Evolutionary conservation across 208 protist genomes (phyloP).

Genomic region (Trypanosoma avium): DNA sequence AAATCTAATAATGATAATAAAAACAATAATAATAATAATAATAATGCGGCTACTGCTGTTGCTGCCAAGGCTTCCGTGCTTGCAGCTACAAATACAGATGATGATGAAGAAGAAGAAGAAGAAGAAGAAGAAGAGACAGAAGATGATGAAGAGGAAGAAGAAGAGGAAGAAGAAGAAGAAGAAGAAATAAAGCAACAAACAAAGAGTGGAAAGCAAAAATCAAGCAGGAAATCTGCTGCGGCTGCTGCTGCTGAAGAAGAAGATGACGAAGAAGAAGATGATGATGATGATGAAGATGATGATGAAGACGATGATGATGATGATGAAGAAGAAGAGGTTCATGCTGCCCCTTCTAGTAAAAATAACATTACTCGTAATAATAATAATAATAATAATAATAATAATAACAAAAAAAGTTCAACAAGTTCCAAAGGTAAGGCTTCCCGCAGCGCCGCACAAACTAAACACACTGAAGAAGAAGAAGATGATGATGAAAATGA

Average conservation of each 20-base stretch:
- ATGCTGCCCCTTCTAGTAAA: neutral
- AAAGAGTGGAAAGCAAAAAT: slow-evolving; percentile 25
- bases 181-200: slow-evolving; percentile 22
- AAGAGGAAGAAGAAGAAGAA: slow-evolving; percentile 16
- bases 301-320: slow-evolving; percentile 22
- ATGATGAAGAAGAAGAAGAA: slow-evolving; percentile 26
- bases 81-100: slow-evolving; percentile 15
- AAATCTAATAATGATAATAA: neutral
- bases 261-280: slow-evolving; percentile 27
- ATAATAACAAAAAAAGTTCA: neutral
- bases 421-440: neutral
- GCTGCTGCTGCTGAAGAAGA: slow-evolving; percentile 2
- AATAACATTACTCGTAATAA: slow-evolving; percentile 8
- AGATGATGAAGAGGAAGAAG: slow-evolving; percentile 13
- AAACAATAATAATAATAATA: neutral
- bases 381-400: neutral
- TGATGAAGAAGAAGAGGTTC: slow-evolving; percentile 26
- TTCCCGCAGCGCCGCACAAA: neutral
- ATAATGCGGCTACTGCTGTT: slow-evolving; percentile 8
- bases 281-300: slow-evolving; percentile 29
- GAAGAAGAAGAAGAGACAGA: slow-evolving; percentile 31
- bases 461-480: slow-evolving; percentile 5
- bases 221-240: slow-evolving; percentile 1
- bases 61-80: slow-evolving; percentile 7
- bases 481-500: slow-evolving; percentile 19